Conservation (phyloP, 805 yeast species). For the Cyberlindnera petersonii region DNA sequence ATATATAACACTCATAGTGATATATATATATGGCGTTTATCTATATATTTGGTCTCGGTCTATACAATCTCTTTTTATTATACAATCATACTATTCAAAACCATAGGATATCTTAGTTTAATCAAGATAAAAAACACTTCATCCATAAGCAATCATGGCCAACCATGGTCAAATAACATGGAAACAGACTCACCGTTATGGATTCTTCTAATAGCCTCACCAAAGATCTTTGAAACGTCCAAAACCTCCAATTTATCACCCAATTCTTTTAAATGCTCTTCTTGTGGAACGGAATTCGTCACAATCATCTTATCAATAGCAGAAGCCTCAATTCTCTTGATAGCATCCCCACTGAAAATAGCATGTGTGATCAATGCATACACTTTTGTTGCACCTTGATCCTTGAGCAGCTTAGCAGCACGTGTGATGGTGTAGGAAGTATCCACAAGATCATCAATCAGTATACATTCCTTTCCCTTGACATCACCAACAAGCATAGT, state of each 20-base stretch:
- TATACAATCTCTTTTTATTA: too few relatives aligned
- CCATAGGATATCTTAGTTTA: too few relatives aligned
- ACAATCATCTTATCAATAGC: conserved; percentile 81
- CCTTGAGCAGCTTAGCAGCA: conserved; percentile 88
- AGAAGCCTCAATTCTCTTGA: conserved; percentile 60
- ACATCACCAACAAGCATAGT: conserved; percentile 98
- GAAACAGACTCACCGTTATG: conserved; percentile 97
- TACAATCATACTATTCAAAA: too few relatives aligned
- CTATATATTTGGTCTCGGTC: too few relatives aligned
- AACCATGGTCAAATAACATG: conserved; percentile 82
- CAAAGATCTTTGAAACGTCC: conserved; percentile 84
- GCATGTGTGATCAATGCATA: conserved; percentile 92
- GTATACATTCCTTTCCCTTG: conserved; percentile 76
- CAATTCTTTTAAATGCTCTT: conserved; percentile 44
- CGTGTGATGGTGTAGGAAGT: conserved; percentile 89
- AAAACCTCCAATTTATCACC: conserved; percentile 72
- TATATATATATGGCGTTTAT: too few relatives aligned
- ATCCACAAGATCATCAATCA: conserved; percentile 91
- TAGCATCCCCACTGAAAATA: conserved; percentile 87
- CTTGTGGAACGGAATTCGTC: conserved; percentile 90
- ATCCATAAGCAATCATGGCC: too few relatives aligned
- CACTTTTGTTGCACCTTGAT: conserved; percentile 86
- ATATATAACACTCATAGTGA: too few relatives aligned
- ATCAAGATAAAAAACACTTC: too few relatives aligned
- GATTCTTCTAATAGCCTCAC: conserved; percentile 92